A percentile compares a stretch with the other conserved stretches of the same genome.
Evolutionary conservation across 2,329 filamentous ascomycete species (phyloP).

Genomic region (Myotisia sp.): DNA sequence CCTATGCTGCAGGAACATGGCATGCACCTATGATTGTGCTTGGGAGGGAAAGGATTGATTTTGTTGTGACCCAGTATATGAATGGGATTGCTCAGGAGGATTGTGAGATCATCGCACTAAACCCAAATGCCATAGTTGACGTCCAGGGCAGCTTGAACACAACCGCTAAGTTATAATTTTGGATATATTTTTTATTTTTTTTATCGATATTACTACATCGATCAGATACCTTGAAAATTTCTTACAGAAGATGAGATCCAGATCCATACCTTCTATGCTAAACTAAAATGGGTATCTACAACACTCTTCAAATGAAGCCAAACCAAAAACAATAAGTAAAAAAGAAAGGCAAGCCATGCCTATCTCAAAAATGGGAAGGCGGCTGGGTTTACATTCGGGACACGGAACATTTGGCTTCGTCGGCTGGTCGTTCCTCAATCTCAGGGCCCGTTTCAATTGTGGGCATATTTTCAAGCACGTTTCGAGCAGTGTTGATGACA

Average conservation of each 20-base stretch:
- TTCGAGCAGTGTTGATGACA: slow-evolving; percentile 53
- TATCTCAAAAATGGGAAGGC: too few relatives aligned
- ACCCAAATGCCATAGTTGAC: slow-evolving; percentile 13
- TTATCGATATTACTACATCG: too few relatives aligned
- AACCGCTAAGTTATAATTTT: not conserved
- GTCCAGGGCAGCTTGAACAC: not conserved
- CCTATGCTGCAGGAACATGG: slow-evolving; percentile 84
- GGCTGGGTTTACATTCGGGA: too few relatives aligned
- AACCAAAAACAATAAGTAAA: too few relatives aligned
- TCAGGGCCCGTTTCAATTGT: slow-evolving; percentile 1
- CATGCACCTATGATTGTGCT: slow-evolving; percentile 93
- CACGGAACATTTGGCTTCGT: too few relatives aligned
- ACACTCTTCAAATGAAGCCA: too few relatives aligned
- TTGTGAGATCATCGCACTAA: slow-evolving; percentile 60
- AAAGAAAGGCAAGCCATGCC: too few relatives aligned
- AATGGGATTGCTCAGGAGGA: slow-evolving; percentile 75
- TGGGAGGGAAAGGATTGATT: slow-evolving; percentile 57
- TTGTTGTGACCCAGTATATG: slow-evolving; percentile 76
- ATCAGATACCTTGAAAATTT: too few relatives aligned
- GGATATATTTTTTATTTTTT: too few relatives aligned
- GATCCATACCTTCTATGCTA: too few relatives aligned
- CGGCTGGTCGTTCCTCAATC: not conserved
- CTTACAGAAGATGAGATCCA: too few relatives aligned
- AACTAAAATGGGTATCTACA: too few relatives aligned
- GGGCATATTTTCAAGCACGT: slow-evolving; percentile 35